A percentile compares a stretch with the other conserved stretches of the same genome.
These are phyloP conservation scores for Nidularia pulvinata DNA, from an alignment of 768 basidiomycete genomes.

Conservation along the genomic window DNA sequence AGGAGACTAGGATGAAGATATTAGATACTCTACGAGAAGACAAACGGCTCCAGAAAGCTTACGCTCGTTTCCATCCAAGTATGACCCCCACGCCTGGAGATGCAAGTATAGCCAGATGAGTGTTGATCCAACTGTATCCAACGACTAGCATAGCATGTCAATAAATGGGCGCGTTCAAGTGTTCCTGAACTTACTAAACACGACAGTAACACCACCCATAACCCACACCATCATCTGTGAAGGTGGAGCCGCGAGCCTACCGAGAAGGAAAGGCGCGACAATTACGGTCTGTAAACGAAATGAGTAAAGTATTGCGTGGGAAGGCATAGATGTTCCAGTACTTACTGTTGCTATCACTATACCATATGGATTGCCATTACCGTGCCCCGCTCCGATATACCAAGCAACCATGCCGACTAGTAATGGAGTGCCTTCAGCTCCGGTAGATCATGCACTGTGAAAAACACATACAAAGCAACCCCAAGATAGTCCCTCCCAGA, in stretches of 20 bases:
- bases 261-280: slow-evolving; percentile 30
- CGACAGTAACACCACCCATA: slow-evolving; percentile 33
- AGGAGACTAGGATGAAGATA: slow-evolving; percentile 23
- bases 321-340: neutral
- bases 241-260: slow-evolving; percentile 28
- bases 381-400: slow-evolving; percentile 40
- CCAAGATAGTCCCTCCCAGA: slow-evolving; percentile 26
- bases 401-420: slow-evolving; percentile 37
- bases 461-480: slow-evolving; percentile 26
- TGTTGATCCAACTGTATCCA: slow-evolving; percentile 42
- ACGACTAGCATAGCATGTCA: slow-evolving; percentile 18
- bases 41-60: slow-evolving; percentile 7
- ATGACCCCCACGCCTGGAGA: slow-evolving; percentile 31
- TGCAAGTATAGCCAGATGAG: slow-evolving; percentile 20
- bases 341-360: slow-evolving; percentile 37
- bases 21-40: neutral
- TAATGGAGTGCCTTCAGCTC: neutral
- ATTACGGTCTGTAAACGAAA: slow-evolving; percentile 23
- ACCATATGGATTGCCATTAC: slow-evolving; percentile 37
- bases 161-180: neutral
- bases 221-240: slow-evolving; percentile 32
- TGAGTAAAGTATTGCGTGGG: no score
- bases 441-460: neutral
- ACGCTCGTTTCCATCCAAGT: slow-evolving; percentile 43
- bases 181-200: slow-evolving; percentile 25